These are phyloP conservation scores for Quercus phellos DNA, from an alignment of 331 rosid species.

Conservation along the genomic window DNA sequence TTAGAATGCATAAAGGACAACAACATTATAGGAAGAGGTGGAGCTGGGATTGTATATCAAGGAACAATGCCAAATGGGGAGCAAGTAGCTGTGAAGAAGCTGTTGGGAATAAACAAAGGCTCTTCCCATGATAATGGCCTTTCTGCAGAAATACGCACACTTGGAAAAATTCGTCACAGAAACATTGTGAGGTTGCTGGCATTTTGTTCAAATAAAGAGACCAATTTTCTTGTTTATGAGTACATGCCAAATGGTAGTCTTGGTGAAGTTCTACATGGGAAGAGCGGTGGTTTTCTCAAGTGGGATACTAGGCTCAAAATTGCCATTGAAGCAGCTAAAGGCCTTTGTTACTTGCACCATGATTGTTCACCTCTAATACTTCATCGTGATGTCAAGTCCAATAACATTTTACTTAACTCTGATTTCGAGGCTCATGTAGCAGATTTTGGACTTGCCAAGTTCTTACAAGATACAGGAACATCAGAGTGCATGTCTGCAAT, in stretches of 20 bases:
- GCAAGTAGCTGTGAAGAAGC: conserved; percentile 72
- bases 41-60: conserved; percentile 72
- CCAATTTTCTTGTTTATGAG: conserved; percentile 73
- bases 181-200: conserved; percentile 72
- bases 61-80: conserved; percentile 74
- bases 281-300: conserved; percentile 56
- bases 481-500: conserved; percentile 92
- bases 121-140: conserved; percentile 75
- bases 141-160: conserved; percentile 65
- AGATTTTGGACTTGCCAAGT: conserved; percentile 88
- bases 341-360: conserved; percentile 83
- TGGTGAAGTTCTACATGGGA: conserved; percentile 77
- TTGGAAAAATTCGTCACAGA: conserved; percentile 77
- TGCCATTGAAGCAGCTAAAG: conserved; percentile 81
- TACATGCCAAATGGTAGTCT: conserved; percentile 79
- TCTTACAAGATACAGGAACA: conserved; percentile 64
- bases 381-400: conserved; percentile 82
- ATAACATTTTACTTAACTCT: conserved; percentile 64
- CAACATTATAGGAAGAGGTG: conserved; percentile 78
- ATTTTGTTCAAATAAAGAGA: conserved; percentile 66
- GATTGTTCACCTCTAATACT: conserved; percentile 82
- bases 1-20: conserved; percentile 60
- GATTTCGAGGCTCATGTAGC: conserved; percentile 87
- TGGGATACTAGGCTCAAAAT: conserved; percentile 74
- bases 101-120: conserved; percentile 61